These are phyloP conservation scores for Ophiostoma piceae DNA, from an alignment of 2,329 filamentous ascomycete species.

Conservation along the genomic window DNA sequence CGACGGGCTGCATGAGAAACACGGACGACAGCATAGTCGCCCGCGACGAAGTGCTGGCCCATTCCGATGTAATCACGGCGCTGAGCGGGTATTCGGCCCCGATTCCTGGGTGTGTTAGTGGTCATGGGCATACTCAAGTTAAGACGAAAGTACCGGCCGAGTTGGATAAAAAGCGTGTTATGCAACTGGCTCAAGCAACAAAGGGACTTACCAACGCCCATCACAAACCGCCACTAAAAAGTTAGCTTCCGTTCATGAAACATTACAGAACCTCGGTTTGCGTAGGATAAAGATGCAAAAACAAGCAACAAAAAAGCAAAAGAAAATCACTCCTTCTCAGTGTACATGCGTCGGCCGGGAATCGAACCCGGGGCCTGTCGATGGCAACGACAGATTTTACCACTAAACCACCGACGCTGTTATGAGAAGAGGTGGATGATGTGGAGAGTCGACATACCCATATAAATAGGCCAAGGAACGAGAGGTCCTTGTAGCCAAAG, in stretches of 20 bases:
- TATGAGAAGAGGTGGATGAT: not conserved
- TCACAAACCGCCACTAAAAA: constrained; percentile 48
- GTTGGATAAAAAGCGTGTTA: not conserved
- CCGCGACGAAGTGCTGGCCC: constrained; percentile 56
- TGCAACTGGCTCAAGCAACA: not conserved
- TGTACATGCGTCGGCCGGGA: constrained; percentile 11
- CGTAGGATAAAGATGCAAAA: not conserved
- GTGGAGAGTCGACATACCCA: constrained; percentile 36
- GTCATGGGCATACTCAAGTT: not conserved
- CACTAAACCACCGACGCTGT: constrained; percentile 6
- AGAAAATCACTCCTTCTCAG: not conserved
- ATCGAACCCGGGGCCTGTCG: constrained; percentile 20
- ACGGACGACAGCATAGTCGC: constrained; percentile 63
- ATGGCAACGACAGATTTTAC: constrained; percentile 16
- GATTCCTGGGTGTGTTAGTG: constrained; percentile 42
- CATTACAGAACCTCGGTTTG: not conserved
- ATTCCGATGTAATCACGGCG: constrained; percentile 64
- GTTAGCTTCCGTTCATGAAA: not conserved
- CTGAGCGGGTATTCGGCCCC: constrained; percentile 64
- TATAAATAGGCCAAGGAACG: constrained; percentile 46
- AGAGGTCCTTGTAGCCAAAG: constrained; percentile 46
- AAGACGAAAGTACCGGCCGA: not conserved
- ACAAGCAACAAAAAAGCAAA: not conserved
- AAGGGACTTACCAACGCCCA: constrained; percentile 41
- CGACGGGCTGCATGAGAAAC: constrained; percentile 65